Percentiles rank a stretch among this genome's conserved stretches.
Conservation (phyloP, 306 rosid genomes). For the Castanea sativa region DNA sequence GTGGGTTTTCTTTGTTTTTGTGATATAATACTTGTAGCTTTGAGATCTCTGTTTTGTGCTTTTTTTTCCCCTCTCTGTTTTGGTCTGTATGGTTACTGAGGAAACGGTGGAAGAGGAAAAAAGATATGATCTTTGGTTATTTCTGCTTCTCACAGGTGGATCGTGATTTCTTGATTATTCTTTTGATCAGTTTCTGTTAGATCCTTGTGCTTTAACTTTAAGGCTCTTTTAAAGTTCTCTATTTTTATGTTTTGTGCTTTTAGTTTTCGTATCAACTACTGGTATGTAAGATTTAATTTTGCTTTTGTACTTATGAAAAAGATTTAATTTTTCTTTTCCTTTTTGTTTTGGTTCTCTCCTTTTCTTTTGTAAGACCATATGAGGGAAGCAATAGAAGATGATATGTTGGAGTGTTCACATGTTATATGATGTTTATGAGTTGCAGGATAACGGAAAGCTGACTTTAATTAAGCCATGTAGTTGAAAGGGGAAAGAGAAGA, state of each 20-base stretch:
- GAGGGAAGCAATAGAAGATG: too few relatives aligned
- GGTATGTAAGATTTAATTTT: background rate
- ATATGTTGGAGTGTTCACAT: background rate
- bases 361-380: too few relatives aligned
- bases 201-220: background rate
- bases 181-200: background rate
- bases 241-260: background rate
- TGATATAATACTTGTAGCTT: background rate
- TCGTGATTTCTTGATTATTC: background rate
- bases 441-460: background rate
- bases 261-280: background rate
- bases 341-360: too few relatives aligned
- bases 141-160: background rate
- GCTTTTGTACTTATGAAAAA: background rate
- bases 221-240: background rate
- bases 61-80: background rate
- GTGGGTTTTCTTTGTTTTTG: conserved; percentile 9
- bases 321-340: background rate
- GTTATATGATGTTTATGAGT: too few relatives aligned
- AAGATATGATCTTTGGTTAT: background rate
- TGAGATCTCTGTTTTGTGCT: background rate
- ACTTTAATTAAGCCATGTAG: background rate
- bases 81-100: background rate
- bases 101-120: background rate
- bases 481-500: background rate